Conservation (phyloP, 352 stramenopile genomes). For the Nothophytophthora sp. region DNA sequence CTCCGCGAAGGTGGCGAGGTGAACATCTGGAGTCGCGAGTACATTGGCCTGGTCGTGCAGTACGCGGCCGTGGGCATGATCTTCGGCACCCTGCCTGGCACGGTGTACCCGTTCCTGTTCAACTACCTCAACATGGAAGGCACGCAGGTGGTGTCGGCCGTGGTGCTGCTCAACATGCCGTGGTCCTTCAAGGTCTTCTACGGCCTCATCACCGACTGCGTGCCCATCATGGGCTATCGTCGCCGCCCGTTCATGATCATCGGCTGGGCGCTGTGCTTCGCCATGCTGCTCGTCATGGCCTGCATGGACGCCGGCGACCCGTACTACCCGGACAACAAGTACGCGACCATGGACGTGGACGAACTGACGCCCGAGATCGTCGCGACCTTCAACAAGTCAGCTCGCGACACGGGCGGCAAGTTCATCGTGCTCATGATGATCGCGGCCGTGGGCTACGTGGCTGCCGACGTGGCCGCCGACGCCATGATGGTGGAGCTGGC, state of each 20-base stretch:
- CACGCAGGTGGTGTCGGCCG: slow-evolving; percentile 37
- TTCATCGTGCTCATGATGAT: slow-evolving; percentile 59
- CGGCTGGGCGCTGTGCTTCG: slow-evolving; percentile 43
- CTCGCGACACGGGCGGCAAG: slow-evolving; percentile 30
- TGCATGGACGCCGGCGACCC: slow-evolving; percentile 30
- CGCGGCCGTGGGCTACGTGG: slow-evolving; percentile 42
- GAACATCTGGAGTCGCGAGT: slow-evolving; percentile 37
- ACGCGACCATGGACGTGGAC: slow-evolving; percentile 20
- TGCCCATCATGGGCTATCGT: slow-evolving; percentile 49
- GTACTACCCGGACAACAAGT: slow-evolving; percentile 42
- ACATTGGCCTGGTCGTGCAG: slow-evolving; percentile 40
- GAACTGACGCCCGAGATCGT: slow-evolving; percentile 22
- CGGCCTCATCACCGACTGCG: slow-evolving; percentile 47
- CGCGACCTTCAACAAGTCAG: slow-evolving; percentile 30
- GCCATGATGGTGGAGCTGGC: slow-evolving; percentile 45
- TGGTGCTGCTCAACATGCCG: slow-evolving; percentile 35
- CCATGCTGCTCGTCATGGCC: slow-evolving; percentile 47
- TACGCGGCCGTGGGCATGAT: slow-evolving; percentile 47
- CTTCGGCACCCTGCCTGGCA: slow-evolving; percentile 37
- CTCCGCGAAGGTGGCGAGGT: slow-evolving; percentile 19
- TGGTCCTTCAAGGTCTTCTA: slow-evolving; percentile 66
- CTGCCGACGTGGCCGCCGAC: slow-evolving; percentile 42
- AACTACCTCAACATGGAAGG: slow-evolving; percentile 49
- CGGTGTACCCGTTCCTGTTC: slow-evolving; percentile 46
- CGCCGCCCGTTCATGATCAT: slow-evolving; percentile 56